Percentiles rank a stretch among this genome's conserved stretches.
These are phyloP conservation scores for Corylus americana DNA, from an alignment of 306 rosid genomes.

Conservation along the genomic window DNA sequence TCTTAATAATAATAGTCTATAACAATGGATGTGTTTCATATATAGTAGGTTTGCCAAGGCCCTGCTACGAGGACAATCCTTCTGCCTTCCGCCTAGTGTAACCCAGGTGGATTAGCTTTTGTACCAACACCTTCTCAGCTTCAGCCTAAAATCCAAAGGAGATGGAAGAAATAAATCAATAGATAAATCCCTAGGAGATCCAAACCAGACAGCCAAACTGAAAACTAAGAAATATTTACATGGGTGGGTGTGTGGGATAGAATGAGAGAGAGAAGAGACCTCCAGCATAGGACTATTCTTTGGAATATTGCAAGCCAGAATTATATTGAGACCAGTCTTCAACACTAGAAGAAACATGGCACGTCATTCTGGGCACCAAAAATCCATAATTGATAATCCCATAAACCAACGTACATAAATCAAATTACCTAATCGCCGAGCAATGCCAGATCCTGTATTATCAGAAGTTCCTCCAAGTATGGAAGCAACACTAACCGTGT, in stretches of 20 bases:
- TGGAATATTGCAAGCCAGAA: slow-evolving; percentile 85
- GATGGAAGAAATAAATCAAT: slow-evolving; percentile 8
- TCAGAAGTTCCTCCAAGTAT: slow-evolving; percentile 88
- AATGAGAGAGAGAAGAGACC: slow-evolving; percentile 37
- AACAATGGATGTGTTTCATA: not conserved
- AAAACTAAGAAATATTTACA: not conserved
- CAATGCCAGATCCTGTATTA: slow-evolving; percentile 87
- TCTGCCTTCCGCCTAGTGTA: slow-evolving; percentile 51
- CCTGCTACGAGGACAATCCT: slow-evolving; percentile 15
- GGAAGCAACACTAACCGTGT: slow-evolving; percentile 64
- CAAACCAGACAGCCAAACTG: not conserved
- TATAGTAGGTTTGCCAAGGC: not conserved
- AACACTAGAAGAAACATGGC: slow-evolving; percentile 45
- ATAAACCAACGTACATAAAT: slow-evolving; percentile 4
- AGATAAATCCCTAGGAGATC: not conserved
- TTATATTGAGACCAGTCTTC: slow-evolving; percentile 75
- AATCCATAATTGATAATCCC: not conserved
- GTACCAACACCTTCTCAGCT: slow-evolving; percentile 83
- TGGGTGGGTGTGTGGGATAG: too few relatives aligned
- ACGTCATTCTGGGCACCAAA: slow-evolving; percentile 6
- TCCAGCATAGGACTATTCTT: slow-evolving; percentile 75
- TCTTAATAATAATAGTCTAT: not conserved
- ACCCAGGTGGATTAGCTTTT: slow-evolving; percentile 69
- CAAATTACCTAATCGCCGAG: slow-evolving; percentile 66
- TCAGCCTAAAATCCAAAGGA: slow-evolving; percentile 50